A percentile compares a stretch with the other conserved stretches of the same genome.
Conservation (phyloP, 306 rosid species). For the Citrullus amarus region DNA sequence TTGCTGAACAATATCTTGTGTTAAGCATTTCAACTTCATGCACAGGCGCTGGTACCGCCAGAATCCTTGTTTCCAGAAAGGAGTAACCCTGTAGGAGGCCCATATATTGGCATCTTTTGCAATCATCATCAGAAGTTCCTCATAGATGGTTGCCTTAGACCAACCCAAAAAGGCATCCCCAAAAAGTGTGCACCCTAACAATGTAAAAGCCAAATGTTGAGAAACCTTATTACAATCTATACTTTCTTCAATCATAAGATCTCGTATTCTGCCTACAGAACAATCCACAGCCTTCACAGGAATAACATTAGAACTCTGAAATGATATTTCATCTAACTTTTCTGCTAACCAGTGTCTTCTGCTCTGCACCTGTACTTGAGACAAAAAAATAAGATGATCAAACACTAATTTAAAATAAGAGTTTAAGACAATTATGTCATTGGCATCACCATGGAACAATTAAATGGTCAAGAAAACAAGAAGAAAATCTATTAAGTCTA, state of each 20-base stretch:
- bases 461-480: neutral
- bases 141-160: slow-evolving; percentile 59
- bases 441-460: neutral
- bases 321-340: slow-evolving; percentile 36
- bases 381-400: slow-evolving; percentile 3
- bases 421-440: neutral
- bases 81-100: slow-evolving; percentile 64
- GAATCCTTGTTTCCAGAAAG: slow-evolving; percentile 64
- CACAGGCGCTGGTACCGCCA: slow-evolving; percentile 60
- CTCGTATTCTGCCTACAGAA: slow-evolving; percentile 37
- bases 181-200: slow-evolving; percentile 58
- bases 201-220: slow-evolving; percentile 69
- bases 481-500: neutral
- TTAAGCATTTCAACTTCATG: slow-evolving; percentile 54
- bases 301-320: slow-evolving; percentile 29
- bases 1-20: slow-evolving; percentile 54
- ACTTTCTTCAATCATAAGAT: slow-evolving; percentile 21
- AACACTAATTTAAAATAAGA: neutral
- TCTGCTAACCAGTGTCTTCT: slow-evolving; percentile 40
- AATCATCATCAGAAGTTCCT: slow-evolving; percentile 70
- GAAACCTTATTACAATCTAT: slow-evolving; percentile 48
- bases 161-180: slow-evolving; percentile 66
- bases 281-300: slow-evolving; percentile 35
- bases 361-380: slow-evolving; percentile 38
- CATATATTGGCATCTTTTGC: slow-evolving; percentile 69